Percentiles rank a stretch among this genome's conserved stretches.
These are phyloP conservation scores for Arthrocladium fulminans DNA, from an alignment of 2,329 filamentous ascomycete genomes.

Conservation along the genomic window DNA sequence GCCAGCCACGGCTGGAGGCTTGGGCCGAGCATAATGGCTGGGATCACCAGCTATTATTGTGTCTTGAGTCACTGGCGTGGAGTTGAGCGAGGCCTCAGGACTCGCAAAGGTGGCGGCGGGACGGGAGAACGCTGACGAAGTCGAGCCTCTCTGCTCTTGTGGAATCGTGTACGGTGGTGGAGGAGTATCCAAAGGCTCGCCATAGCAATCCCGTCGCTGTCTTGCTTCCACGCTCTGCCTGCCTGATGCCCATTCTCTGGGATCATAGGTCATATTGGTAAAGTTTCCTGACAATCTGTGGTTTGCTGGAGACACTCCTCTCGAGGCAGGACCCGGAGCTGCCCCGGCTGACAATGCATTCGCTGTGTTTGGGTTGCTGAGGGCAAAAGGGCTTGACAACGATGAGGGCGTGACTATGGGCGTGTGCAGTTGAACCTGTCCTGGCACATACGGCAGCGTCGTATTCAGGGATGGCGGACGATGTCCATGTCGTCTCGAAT, in stretches of 20 bases:
- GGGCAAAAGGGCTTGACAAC: conserved; percentile 10
- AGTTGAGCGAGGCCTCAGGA: conserved; percentile 1
- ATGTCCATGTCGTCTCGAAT: conserved; percentile 23
- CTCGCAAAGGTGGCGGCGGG: not conserved
- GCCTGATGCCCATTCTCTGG: conserved; percentile 41
- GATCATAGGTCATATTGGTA: conserved; percentile 38
- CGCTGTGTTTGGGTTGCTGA: not conserved
- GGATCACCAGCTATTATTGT: conserved; percentile 1
- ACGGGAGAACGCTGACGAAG: conserved; percentile 7
- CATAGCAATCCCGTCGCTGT: conserved; percentile 8
- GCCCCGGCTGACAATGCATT: conserved; percentile 23
- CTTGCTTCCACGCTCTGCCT: conserved; percentile 4
- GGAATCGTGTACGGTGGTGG: conserved; percentile 5
- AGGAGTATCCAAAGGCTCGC: conserved; percentile 7
- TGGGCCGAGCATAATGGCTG: not conserved
- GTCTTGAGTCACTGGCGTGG: conserved; percentile 6
- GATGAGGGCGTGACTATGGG: conserved; percentile 9
- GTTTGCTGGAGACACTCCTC: conserved; percentile 31
- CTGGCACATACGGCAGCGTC: conserved; percentile 30
- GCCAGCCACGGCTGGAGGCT: not conserved
- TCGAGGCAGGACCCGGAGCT: conserved; percentile 30
- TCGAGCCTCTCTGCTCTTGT: conserved; percentile 5
- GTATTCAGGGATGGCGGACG: conserved; percentile 32
- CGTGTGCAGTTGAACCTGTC: conserved; percentile 18
- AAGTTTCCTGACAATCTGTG: conserved; percentile 29